Evolutionary conservation across 345 rosid species (phyloP).

Genomic region (Raphanus raphanistrum): DNA sequence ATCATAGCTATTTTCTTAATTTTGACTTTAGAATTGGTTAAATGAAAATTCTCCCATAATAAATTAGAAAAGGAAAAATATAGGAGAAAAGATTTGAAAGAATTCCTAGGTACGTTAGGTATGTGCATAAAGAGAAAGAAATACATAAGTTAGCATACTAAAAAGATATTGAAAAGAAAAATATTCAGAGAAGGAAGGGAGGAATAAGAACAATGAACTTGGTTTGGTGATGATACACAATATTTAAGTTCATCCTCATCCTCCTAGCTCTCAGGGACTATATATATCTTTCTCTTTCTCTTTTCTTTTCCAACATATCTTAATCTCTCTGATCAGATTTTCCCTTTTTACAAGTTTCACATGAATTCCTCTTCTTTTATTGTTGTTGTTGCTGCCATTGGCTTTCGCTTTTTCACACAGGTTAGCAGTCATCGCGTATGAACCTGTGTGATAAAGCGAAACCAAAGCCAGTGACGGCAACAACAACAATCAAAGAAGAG

Average conservation of each 20-base stretch:
- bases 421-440: too few species aligned
- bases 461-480: too few species aligned
- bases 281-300: not conserved
- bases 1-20: too few species aligned
- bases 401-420: too few species aligned
- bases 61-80: not conserved
- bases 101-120: not conserved
- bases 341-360: not conserved
- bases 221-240: not conserved
- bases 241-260: not conserved
- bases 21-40: too few species aligned
- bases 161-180: not conserved
- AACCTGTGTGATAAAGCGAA: too few species aligned
- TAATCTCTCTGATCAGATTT: not conserved
- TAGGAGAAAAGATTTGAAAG: not conserved
- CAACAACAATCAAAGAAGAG: too few species aligned
- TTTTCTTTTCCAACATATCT: slow-evolving; percentile 1
- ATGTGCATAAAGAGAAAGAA: too few species aligned
- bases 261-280: not conserved
- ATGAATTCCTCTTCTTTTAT: too few species aligned
- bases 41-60: too few species aligned
- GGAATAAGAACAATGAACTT: not conserved
- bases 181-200: not conserved
- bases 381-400: too few species aligned
- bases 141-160: not conserved